phyloP scores from a whole-genome alignment of 371 early-diverging fungal genomes.

The Vairimorpha apis region DNA sequence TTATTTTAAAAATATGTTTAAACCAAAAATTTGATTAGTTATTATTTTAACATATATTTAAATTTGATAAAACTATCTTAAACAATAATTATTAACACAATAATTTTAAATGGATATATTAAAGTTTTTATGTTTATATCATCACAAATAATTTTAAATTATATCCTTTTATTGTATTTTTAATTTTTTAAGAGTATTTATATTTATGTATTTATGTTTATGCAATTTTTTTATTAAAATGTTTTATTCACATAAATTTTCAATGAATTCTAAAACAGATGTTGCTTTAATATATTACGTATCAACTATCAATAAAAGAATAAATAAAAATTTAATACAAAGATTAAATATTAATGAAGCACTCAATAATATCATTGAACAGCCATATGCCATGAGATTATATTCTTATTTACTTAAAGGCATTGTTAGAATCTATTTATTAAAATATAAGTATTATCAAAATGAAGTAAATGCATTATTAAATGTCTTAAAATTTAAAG shows the following conservation, averaged over 20 bases:
- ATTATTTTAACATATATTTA: too few species aligned
- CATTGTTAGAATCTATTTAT: background rate
- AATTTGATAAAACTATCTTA: too few species aligned
- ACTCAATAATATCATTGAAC: slow-evolving; percentile 1
- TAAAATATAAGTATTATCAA: slow-evolving; percentile 15
- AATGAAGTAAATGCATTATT: background rate
- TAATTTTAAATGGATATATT: too few species aligned
- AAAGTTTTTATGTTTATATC: too few species aligned
- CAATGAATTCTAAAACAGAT: slow-evolving; percentile 17
- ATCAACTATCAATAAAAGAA: slow-evolving; percentile 8
- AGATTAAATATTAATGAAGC: background rate
- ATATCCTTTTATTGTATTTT: too few species aligned
- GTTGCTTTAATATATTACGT: slow-evolving; percentile 28
- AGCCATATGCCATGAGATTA: slow-evolving; percentile 23
- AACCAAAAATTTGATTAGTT: too few species aligned
- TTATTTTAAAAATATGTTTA: too few species aligned
- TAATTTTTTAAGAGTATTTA: too few species aligned
- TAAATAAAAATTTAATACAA: slow-evolving; percentile 9
- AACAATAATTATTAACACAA: too few species aligned
- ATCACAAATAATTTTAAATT: too few species aligned
- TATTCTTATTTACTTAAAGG: slow-evolving; percentile 32
- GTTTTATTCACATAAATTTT: slow-evolving; percentile 34
- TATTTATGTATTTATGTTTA: too few species aligned
- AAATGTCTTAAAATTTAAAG: background rate
- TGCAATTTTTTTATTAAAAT: too few species aligned